Conservation (phyloP, 371 early-diverging fungal species). For the Conidiobolus incongruus region DNA sequence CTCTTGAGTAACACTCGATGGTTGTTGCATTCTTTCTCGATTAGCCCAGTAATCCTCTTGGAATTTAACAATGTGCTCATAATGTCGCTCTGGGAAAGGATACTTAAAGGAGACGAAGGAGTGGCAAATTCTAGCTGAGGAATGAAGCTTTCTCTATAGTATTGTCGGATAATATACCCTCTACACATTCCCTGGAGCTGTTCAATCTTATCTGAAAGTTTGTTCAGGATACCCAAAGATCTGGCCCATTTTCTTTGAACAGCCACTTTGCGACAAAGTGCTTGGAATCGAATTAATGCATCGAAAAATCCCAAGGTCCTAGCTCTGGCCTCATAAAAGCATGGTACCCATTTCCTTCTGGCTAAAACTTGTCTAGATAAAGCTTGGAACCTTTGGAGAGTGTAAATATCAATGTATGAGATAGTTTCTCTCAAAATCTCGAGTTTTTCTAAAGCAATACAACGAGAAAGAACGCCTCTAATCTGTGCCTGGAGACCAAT, state of each 20-base stretch:
- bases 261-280: neutral
- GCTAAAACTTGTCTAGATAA: neutral
- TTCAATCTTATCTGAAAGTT: constrained; percentile 1
- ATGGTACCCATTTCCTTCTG: neutral
- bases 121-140: neutral
- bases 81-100: neutral
- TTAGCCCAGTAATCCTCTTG: constrained; percentile 66
- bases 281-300: constrained; percentile 1
- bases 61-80: constrained; percentile 45
- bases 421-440: neutral
- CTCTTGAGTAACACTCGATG: too few relatives aligned
- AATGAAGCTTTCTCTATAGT: neutral
- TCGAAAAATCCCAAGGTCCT: constrained; percentile 1
- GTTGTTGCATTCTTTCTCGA: constrained; percentile 12
- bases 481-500: constrained; percentile 26
- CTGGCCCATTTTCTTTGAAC: constrained; percentile 7
- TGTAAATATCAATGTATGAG: neutral
- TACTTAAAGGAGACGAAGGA: neutral
- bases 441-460: neutral
- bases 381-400: neutral
- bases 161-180: neutral
- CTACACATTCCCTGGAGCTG: constrained; percentile 16
- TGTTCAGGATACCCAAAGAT: neutral
- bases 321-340: constrained; percentile 1
- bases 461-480: constrained; percentile 12